These are phyloP conservation scores for Ceratobasidium theobromae DNA, from an alignment of 1,284 basidiomycete genomes.

Conservation along the genomic window DNA sequence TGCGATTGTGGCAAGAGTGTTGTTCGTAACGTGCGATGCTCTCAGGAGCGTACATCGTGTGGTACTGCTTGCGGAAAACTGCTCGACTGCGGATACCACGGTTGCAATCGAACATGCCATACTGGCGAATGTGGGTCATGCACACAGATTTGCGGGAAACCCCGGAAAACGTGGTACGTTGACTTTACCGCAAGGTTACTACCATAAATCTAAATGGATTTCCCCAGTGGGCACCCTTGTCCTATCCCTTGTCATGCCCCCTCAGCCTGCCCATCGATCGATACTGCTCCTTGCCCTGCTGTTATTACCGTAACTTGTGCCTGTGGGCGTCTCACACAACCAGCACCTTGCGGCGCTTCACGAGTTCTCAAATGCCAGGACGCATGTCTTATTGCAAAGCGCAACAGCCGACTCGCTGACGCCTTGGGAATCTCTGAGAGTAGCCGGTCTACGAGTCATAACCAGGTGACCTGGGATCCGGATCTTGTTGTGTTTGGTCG, in stretches of 20 bases:
- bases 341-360: constrained; percentile 67
- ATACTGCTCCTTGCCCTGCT: constrained; percentile 72
- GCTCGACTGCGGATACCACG: constrained; percentile 81
- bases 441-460: constrained; percentile 44
- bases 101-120: constrained; percentile 79
- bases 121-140: constrained; percentile 76
- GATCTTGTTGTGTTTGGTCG: constrained; percentile 60
- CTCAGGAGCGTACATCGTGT: constrained; percentile 80
- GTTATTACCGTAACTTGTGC: constrained; percentile 68
- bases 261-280: constrained; percentile 62
- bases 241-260: constrained; percentile 81
- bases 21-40: constrained; percentile 70
- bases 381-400: constrained; percentile 78
- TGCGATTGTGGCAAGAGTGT: constrained; percentile 88
- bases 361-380: constrained; percentile 69
- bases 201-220: background rate
- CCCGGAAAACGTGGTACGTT: constrained; percentile 73
- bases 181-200: background rate
- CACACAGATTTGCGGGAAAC: constrained; percentile 75
- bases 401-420: constrained; percentile 83
- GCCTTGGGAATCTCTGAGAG: constrained; percentile 72
- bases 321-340: constrained; percentile 76
- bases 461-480: constrained; percentile 56
- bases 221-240: constrained; percentile 57
- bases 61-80: constrained; percentile 76